Percentiles rank a stretch among this genome's conserved stretches.
Evolutionary conservation across 768 basidiomycete genomes (phyloP).

Genomic region (Tulasnella sp.): DNA sequence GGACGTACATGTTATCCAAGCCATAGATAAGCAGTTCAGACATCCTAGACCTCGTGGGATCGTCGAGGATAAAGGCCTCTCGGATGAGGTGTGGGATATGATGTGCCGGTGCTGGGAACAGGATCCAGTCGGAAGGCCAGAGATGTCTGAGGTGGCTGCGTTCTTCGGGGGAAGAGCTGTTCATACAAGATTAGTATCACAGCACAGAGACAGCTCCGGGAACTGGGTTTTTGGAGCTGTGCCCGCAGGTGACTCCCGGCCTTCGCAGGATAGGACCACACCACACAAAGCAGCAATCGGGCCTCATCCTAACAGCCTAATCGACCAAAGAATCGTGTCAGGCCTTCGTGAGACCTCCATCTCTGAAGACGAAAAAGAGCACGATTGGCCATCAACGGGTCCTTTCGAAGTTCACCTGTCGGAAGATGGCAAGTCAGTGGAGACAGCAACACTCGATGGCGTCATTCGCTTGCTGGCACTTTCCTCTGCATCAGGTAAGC

Average conservation of each 20-base stretch:
- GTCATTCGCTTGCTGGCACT: conserved; percentile 45
- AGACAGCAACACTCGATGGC: conserved; percentile 46
- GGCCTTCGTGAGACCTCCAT: background rate
- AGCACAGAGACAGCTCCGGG: too few relatives aligned
- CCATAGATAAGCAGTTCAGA: conserved; percentile 40
- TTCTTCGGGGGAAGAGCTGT: background rate
- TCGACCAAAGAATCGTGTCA: too few relatives aligned
- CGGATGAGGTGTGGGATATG: conserved; percentile 46
- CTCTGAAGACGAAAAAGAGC: background rate
- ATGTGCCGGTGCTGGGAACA: conserved; percentile 47
- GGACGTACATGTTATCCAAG: conserved; percentile 41
- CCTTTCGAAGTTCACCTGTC: conserved; percentile 21
- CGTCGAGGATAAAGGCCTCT: conserved; percentile 38
- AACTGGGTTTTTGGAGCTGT: too few relatives aligned
- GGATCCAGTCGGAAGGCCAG: conserved; percentile 43
- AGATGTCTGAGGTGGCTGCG: conserved; percentile 35
- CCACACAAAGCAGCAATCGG: too few relatives aligned
- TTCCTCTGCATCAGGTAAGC: conserved; percentile 31
- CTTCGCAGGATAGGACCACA: too few relatives aligned
- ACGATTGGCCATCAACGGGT: conserved; percentile 4
- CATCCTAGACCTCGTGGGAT: conserved; percentile 42
- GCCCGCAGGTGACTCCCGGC: too few relatives aligned
- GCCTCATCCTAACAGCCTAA: too few relatives aligned
- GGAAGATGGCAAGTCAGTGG: conserved; percentile 33
- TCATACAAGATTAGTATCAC: too few relatives aligned